Base-by-base conservation (phyloP, 768 basidiomycete species). In the Calocera cornea region DNA sequence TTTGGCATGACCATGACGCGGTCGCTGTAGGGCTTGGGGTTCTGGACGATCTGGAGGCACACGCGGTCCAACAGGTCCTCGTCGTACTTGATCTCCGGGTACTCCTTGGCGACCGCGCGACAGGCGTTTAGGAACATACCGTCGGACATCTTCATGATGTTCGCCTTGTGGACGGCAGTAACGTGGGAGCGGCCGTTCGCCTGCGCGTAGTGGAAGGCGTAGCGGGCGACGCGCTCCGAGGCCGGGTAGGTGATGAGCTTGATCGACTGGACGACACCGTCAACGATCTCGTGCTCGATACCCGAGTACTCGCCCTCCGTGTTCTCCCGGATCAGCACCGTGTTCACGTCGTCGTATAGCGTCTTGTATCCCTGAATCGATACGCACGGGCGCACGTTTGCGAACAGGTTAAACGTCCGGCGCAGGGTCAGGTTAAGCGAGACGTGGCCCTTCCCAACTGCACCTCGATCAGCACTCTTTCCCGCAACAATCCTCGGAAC, bases 121-220 rank as follows among this genome's bases (percentile, higher is more conserved):
- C 97, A 98, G 27, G 97, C 97, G 41, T 92, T 89, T 78, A 99
- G 81, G 84, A 99, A 99, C 94, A 98, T 97, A 69, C 97, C 97
- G 77, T 99, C 97, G 22, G 95, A 98, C 90, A 98, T 93, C 87
- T 97, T 97, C 95, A 98, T 98, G 82, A 99, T 97, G 76, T 95
- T 97, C 27, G 97, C 97, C 80, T 99, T 99, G 83, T 99, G 97
- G 31, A 99, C 97, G 44, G 97, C 97, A 29, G 95, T 98, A 69
- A 99, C 97, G 72, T 90, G 87, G 77, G 87, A 88, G 70, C 97
- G 81, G 70, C 90, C 91, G 73, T 84, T 87, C 66, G 87, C 82
- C 72, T 88, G 86, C n/a, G 97, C 97, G 73, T 97, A 97, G 79
- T 97, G 85, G 84, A 99, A 99, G 5, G 97, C 97, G 75, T 98